Conservation (phyloP, 2,329 filamentous ascomycete species). For the Trichophyton simii region DNA sequence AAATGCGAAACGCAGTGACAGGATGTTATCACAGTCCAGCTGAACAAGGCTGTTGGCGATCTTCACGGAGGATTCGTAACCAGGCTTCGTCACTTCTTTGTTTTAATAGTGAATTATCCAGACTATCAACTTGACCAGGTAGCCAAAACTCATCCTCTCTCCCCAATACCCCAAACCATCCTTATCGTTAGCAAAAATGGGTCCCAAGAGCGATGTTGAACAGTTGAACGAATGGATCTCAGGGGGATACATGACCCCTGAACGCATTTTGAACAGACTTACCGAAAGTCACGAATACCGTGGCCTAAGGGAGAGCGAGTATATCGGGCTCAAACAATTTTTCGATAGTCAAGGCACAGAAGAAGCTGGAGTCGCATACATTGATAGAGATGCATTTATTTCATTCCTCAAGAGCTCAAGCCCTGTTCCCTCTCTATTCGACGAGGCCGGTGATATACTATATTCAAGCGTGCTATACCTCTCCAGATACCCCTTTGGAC, state of each 20-base stretch:
- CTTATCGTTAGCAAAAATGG: neutral
- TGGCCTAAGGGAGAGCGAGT: neutral
- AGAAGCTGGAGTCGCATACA: neutral
- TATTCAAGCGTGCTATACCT: neutral
- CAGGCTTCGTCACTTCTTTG: neutral
- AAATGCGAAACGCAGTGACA: neutral
- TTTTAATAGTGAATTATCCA: neutral
- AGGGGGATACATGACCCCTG: neutral
- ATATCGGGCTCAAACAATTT: neutral
- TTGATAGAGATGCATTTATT: neutral
- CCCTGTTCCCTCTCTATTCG: neutral
- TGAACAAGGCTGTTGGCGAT: no score
- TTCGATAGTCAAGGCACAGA: neutral
- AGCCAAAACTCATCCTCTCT: neutral
- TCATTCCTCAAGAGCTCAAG: neutral
- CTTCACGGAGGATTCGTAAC: neutral
- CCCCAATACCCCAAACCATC: neutral
- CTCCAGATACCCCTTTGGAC: neutral
- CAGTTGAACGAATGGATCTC: neutral
- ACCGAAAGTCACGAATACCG: neutral
- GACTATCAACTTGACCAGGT: neutral
- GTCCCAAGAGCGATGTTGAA: neutral
- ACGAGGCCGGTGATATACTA: neutral
- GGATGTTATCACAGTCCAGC: neutral
- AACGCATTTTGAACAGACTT: neutral